Percentiles rank a stretch among this genome's conserved stretches.
phyloP scores from a whole-genome alignment of 108 stramenopile genomes.

The Stephanodiscus triporus region DNA sequence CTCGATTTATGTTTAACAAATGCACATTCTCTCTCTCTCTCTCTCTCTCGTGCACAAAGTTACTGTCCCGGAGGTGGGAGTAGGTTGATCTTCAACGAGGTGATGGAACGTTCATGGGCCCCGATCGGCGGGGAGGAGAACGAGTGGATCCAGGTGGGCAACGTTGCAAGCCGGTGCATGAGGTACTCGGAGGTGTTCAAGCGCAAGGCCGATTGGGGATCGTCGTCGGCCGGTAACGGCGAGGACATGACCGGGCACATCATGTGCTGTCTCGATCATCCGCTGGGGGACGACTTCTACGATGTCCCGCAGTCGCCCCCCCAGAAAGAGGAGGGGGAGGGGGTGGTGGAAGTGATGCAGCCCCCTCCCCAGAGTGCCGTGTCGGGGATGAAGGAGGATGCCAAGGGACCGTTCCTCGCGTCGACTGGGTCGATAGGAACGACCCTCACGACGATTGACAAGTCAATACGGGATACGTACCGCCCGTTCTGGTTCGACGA shows the following conservation, averaged over 20 bases:
- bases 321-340: background rate
- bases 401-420: background rate
- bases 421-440: background rate
- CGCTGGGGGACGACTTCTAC: constrained; percentile 6
- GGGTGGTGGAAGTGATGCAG: background rate
- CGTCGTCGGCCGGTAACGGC: background rate
- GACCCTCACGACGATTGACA: background rate
- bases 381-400: background rate
- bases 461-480: constrained; percentile 4
- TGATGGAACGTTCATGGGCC: constrained; percentile 28
- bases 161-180: constrained; percentile 20
- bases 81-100: constrained; percentile 22
- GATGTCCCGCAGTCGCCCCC: background rate
- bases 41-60: background rate
- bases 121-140: constrained; percentile 16
- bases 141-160: constrained; percentile 44
- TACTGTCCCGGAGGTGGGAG: constrained; percentile 32
- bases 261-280: constrained; percentile 25
- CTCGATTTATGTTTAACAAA: background rate
- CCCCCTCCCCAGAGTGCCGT: background rate
- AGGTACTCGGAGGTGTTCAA: constrained; percentile 1
- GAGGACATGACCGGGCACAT: constrained; percentile 37
- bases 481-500: constrained; percentile 38
- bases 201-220: constrained; percentile 6
- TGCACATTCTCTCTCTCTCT: background rate